These are phyloP conservation scores for Gossypium schwendimanii DNA, from an alignment of 441 rosid genomes.

Conservation along the genomic window DNA sequence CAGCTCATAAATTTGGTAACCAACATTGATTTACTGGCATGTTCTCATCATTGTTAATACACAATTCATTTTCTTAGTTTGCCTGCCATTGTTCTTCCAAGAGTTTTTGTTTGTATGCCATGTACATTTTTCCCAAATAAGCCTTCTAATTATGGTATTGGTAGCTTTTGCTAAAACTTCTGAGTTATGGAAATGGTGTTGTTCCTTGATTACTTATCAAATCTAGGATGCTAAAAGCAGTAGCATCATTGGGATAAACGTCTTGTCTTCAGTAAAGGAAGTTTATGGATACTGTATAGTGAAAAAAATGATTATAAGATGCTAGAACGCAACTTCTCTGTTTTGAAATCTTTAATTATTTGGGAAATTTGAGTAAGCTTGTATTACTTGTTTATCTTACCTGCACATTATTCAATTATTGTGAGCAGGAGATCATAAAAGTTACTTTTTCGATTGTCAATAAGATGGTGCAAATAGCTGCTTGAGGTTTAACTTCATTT, in stretches of 20 bases:
- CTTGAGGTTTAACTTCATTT: not conserved
- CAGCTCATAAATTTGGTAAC: slow-evolving; percentile 1
- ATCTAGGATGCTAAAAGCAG: not conserved
- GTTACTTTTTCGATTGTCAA: not conserved
- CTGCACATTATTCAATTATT: not conserved
- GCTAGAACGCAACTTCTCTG: not conserved
- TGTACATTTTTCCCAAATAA: no score
- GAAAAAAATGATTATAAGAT: not conserved
- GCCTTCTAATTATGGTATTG: not conserved
- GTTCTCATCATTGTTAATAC: not conserved
- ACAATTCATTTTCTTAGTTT: not conserved
- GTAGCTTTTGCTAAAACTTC: not conserved
- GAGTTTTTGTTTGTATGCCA: no score
- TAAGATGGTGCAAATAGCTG: not conserved
- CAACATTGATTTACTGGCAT: not conserved
- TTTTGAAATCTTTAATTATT: not conserved
- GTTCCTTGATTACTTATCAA: not conserved
- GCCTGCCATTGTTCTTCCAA: no score
- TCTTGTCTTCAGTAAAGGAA: not conserved
- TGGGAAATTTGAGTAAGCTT: not conserved
- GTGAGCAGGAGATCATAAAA: not conserved
- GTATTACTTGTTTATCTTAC: not conserved
- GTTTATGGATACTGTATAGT: not conserved
- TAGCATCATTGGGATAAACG: not conserved
- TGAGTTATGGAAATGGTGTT: not conserved